Evolutionary conservation across 495 filamentous ascomycete species (phyloP).

Genomic region (Daldinia loculata): DNA sequence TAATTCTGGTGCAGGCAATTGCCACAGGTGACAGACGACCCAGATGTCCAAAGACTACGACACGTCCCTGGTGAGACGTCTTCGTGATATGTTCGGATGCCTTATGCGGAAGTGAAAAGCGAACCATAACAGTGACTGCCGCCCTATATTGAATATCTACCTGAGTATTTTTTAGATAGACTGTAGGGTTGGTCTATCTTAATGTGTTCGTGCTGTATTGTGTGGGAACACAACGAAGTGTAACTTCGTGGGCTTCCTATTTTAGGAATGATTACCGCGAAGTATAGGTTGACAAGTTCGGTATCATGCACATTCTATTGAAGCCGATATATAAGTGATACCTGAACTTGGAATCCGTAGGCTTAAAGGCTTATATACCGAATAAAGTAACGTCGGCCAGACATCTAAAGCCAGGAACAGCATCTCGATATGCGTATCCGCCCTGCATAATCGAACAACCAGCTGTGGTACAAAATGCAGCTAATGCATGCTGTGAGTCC

Average conservation of each 20-base stretch:
- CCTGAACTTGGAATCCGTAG: neutral
- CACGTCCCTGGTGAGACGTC: slow-evolving; percentile 27
- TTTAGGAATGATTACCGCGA: neutral
- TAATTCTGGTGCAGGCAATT: neutral
- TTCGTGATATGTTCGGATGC: slow-evolving; percentile 25
- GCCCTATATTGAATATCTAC: neutral
- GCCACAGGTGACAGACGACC: neutral
- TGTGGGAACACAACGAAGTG: slow-evolving; percentile 2
- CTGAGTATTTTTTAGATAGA: neutral
- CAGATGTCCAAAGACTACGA: slow-evolving; percentile 7
- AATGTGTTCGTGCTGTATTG: slow-evolving; percentile 1
- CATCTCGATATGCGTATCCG: neutral
- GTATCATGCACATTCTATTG: neutral
- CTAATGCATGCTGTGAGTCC: neutral
- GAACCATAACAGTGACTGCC: slow-evolving; percentile 6
- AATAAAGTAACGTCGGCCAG: neutral
- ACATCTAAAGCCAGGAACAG: neutral
- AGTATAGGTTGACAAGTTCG: slow-evolving; percentile 3
- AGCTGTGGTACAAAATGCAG: neutral
- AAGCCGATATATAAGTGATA: neutral
- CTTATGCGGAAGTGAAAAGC: slow-evolving; percentile 33
- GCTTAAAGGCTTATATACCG: neutral
- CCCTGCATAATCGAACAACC: neutral
- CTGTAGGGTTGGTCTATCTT: neutral
- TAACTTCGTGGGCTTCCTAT: slow-evolving; percentile 5